Evolutionary conservation across 805 yeast genomes (phyloP).

Genomic region (Candida tallmaniae): DNA sequence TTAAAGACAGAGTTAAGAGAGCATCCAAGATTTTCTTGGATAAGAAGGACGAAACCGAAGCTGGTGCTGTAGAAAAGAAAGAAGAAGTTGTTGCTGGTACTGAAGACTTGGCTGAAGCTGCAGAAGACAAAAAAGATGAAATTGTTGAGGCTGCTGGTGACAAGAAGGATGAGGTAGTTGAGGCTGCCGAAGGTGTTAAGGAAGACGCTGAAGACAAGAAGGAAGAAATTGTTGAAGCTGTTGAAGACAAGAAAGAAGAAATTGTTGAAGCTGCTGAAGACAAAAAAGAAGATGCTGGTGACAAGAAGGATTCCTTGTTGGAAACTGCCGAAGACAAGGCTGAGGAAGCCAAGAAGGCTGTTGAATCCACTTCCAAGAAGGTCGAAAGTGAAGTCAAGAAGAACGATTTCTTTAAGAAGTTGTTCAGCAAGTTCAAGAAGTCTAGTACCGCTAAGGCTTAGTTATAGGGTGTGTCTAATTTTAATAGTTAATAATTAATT

Average conservation of each 20-base stretch:
- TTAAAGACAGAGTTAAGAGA: constrained; percentile 36
- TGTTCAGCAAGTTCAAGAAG: constrained; percentile 33
- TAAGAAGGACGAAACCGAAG: constrained; percentile 21
- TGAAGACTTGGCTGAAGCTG: constrained; percentile 6
- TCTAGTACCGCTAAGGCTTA: constrained; percentile 12
- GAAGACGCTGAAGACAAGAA: constrained; percentile 6
- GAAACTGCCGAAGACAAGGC: constrained; percentile 11
- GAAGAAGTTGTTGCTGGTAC: constrained; percentile 4
- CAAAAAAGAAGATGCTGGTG: constrained; percentile 5
- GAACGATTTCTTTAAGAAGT: constrained; percentile 33
- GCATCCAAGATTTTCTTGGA: constrained; percentile 30
- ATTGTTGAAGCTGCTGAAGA: constrained; percentile 11
- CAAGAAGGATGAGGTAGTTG: constrained; percentile 5
- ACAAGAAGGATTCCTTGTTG: constrained; percentile 3
- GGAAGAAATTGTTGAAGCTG: constrained; percentile 6
- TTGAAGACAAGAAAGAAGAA: constrained; percentile 4
- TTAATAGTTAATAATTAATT: constrained; percentile 5
- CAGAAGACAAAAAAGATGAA: constrained; percentile 9
- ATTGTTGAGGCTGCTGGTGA: constrained; percentile 8
- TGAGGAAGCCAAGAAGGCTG: constrained; percentile 27
- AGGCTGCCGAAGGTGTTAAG: constrained; percentile 5
- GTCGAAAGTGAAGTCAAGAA: constrained; percentile 33
- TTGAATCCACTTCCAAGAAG: constrained; percentile 20
- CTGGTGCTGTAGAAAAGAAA: constrained; percentile 3
- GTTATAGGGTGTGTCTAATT: background rate